phyloP scores from a whole-genome alignment of 306 rosid genomes.

The Arachis hypogaea region DNA sequence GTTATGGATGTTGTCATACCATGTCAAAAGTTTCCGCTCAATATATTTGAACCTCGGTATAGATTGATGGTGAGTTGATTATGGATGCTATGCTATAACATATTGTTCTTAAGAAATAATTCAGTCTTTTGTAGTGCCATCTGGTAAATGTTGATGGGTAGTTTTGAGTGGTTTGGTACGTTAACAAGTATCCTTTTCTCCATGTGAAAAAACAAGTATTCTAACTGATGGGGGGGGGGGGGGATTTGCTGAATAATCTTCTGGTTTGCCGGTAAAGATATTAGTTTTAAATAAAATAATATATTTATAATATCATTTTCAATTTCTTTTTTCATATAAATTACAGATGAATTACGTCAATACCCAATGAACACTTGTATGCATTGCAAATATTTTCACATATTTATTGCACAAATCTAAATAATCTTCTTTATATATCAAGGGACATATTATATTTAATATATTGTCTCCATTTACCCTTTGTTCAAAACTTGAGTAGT shows the following conservation, averaged over 20 bases:
- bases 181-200: background rate
- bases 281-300: background rate
- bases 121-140: conserved; percentile 16
- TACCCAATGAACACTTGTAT: background rate
- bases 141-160: conserved; percentile 9
- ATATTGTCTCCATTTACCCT: background rate
- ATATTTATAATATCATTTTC: conserved; percentile 2
- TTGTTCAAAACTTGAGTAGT: conserved; percentile 26
- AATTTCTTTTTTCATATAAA: background rate
- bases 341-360: background rate
- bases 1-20: conserved; percentile 99
- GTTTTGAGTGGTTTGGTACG: background rate
- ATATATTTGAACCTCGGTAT: conserved; percentile 98
- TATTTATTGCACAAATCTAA: conserved; percentile 4
- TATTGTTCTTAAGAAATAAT: background rate
- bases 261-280: background rate
- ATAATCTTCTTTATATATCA: background rate
- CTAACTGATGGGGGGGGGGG: background rate
- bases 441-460: conserved; percentile 24
- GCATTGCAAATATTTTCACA: background rate
- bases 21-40: conserved; percentile 86
- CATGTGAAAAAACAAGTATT: background rate
- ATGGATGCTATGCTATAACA: conserved; percentile 19
- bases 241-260: background rate
- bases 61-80: conserved; percentile 90